Evolutionary conservation across 176 grass and related monocot species (phyloP).

Genomic region (Cenchrus purpureus): DNA sequence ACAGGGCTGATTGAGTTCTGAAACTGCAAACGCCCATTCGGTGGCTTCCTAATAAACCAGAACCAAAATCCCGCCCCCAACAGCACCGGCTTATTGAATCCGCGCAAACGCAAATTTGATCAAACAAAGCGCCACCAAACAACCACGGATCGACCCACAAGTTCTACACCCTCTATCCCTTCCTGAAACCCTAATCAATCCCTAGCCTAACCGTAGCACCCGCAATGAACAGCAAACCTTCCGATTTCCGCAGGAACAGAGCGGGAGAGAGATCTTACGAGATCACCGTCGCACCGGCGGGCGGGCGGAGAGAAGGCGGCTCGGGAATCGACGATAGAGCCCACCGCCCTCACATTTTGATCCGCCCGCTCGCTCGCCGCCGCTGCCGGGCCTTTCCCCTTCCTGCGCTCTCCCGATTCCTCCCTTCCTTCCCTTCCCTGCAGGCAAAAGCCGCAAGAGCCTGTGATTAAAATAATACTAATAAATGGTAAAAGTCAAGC

Average conservation of each 20-base stretch:
- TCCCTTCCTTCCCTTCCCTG: background rate
- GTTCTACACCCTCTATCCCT: background rate
- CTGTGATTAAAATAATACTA: background rate
- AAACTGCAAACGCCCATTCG: background rate
- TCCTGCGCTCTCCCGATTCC: background rate
- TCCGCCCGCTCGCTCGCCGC: background rate
- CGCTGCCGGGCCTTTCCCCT: background rate
- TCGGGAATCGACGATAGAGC: background rate
- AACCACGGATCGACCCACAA: background rate
- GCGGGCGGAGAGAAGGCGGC: background rate
- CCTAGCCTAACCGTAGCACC: background rate
- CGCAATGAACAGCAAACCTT: background rate
- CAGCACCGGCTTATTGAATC: background rate
- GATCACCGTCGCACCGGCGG: background rate
- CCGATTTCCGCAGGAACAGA: background rate
- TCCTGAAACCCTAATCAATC: conserved; percentile 38
- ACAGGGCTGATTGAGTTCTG: background rate
- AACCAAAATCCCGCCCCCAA: background rate
- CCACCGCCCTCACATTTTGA: conserved; percentile 43
- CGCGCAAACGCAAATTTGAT: background rate
- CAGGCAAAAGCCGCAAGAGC: background rate
- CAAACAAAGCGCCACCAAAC: background rate
- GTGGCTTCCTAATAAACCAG: background rate
- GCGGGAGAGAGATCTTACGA: conserved; percentile 11
- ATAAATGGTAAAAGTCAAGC: background rate